Conservation (phyloP, 768 basidiomycete genomes). For the Suillus variegatus region DNA sequence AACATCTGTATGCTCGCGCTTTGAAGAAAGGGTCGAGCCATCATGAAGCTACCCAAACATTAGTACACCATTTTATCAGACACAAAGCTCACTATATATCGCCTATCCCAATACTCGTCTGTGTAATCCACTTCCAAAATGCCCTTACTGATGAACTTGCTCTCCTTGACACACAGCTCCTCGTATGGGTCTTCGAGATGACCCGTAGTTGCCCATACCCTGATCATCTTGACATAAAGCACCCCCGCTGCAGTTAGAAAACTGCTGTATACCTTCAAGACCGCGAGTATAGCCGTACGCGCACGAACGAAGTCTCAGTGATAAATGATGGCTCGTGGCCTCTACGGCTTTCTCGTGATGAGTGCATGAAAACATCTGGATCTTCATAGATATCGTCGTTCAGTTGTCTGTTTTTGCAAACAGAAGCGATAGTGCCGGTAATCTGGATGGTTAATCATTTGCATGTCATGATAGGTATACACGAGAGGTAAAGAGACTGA, state of each 20-base stretch:
- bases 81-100: slow-evolving; percentile 75
- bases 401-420: slow-evolving; percentile 61
- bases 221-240: slow-evolving; percentile 87
- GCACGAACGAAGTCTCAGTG: slow-evolving; percentile 83
- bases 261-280: slow-evolving; percentile 75
- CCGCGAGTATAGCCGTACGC: slow-evolving; percentile 84
- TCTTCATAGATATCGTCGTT: slow-evolving; percentile 55
- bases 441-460: slow-evolving; percentile 47
- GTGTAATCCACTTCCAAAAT: slow-evolving; percentile 94
- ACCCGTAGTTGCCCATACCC: slow-evolving; percentile 86
- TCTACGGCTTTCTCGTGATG: slow-evolving; percentile 37
- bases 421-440: slow-evolving; percentile 80
- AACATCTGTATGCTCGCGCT: slow-evolving; percentile 73
- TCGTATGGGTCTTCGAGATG: slow-evolving; percentile 87
- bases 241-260: slow-evolving; percentile 81
- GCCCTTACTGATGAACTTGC: slow-evolving; percentile 88
- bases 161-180: slow-evolving; percentile 93
- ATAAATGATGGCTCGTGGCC: slow-evolving; percentile 78
- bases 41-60: slow-evolving; percentile 57
- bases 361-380: slow-evolving; percentile 26
- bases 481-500: too few relatives aligned
- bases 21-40: slow-evolving; percentile 68
- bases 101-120: slow-evolving; percentile 97
- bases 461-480: background rate
- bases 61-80: background rate